phyloP scores from a whole-genome alignment of 305 asterid species.

The Euphrasia arctica region DNA sequence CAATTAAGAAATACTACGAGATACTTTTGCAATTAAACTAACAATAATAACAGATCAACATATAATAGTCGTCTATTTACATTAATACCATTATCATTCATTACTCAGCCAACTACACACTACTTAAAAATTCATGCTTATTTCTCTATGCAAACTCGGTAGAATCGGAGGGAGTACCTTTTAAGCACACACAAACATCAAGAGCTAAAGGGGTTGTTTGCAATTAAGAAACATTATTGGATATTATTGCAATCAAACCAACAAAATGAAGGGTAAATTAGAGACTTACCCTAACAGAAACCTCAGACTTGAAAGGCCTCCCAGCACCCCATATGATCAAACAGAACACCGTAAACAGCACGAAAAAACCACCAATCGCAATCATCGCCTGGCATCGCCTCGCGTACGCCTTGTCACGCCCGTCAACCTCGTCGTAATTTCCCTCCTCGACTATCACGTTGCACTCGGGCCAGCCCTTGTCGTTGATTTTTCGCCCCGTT shows the following conservation, averaged over 20 bases:
- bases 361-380: slow-evolving; percentile 56
- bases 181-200: too few species aligned
- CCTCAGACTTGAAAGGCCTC: slow-evolving; percentile 58
- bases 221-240: neutral
- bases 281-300: slow-evolving; percentile 56
- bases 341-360: slow-evolving; percentile 74
- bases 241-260: neutral
- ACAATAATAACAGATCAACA: too few species aligned
- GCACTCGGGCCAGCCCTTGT: slow-evolving; percentile 97
- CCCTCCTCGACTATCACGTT: slow-evolving; percentile 90
- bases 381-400: slow-evolving; percentile 70
- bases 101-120: too few species aligned
- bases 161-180: too few species aligned
- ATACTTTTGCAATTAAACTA: too few species aligned
- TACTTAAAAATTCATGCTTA: too few species aligned
- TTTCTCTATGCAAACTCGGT: too few species aligned
- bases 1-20: neutral
- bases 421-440: slow-evolving; percentile 67
- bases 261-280: neutral
- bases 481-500: slow-evolving; percentile 61
- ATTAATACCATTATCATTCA: too few species aligned
- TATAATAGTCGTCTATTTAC: too few species aligned
- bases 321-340: slow-evolving; percentile 92
- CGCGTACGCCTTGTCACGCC: slow-evolving; percentile 54
- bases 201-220: too few species aligned